Base-by-base conservation (phyloP, 257 asterid species). In the Gentiana macrophylla region DNA sequence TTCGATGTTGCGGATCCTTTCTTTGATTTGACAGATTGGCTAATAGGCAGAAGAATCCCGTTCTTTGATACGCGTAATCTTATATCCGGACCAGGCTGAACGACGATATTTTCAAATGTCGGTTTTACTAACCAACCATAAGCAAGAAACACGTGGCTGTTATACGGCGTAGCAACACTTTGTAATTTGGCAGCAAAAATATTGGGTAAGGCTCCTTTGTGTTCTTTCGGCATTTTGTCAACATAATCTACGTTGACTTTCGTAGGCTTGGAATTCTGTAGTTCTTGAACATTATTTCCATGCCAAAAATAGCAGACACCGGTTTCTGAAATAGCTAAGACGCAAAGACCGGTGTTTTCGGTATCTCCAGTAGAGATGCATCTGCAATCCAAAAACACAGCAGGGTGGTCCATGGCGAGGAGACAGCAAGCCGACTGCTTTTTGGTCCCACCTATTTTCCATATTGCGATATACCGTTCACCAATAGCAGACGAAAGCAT, bases 301-400 rank as follows among this genome's bases (percentile, higher is more conserved):
- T 81, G 80, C 97, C 97, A 91, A 71, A 87, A 83, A 71, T 87
- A 91, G 68, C 98, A 84, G 49, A 81, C 72, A 11, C 98, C 98
- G 35, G 64, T 47, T 83, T 91, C 98, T 52, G 98, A 78, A 78
- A 91, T 76, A 43, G 97, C 95, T 77, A 91, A 56, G 72, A 85
- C 77, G 48, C 84, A 84, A 46, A 91, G 67, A 55, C 87, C 77
- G 32, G 71, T 61, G 64, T 80, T 57, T 37, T 80, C 82, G 69
- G 35, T 62, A 62, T 73, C 75, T 64, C 60, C 72, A 61, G 66
- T 58, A 50, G 37, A 49, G 46, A 62, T 33, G 56, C 63, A 65
- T 68, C 62, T 80, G 79, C 83, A 62, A 64, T 87, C 97, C 79
- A 91, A 71, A 74, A 79, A 84, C 37, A 84, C 75, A 61, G 97